Percentiles rank a stretch among this genome's conserved stretches.
phyloP scores from a whole-genome alignment of 2,329 filamentous ascomycete species.

The Parafenestella ontariensis region DNA sequence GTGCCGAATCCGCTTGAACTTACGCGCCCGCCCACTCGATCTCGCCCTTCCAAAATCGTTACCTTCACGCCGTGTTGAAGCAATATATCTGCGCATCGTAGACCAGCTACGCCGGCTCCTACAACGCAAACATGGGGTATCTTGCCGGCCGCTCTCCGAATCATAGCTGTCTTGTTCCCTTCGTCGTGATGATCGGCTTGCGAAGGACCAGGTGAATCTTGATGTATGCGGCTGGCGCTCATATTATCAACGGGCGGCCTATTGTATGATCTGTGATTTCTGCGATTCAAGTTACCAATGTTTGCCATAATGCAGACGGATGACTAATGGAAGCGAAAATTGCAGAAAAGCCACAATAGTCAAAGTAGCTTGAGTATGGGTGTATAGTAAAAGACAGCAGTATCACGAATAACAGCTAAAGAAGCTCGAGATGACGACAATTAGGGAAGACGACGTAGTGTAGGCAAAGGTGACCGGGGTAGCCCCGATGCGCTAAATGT shows the following conservation, averaged over 20 bases:
- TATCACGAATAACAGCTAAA: neutral
- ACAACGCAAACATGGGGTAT: conserved; percentile 69
- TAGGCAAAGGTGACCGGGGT: neutral
- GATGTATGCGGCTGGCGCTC: conserved; percentile 41
- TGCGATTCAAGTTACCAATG: conserved; percentile 34
- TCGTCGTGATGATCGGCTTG: conserved; percentile 28
- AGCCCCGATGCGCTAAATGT: neutral
- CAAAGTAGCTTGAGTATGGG: neutral
- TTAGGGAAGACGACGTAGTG: neutral
- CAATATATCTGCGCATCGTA: conserved; percentile 74
- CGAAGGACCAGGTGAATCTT: conserved; percentile 42
- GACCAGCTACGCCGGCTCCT: conserved; percentile 72
- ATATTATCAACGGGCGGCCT: conserved; percentile 19
- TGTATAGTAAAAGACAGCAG: neutral
- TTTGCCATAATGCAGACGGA: conserved; percentile 22
- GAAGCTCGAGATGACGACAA: neutral
- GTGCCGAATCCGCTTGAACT: conserved; percentile 11
- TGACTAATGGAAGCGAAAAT: neutral
- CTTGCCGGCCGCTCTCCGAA: conserved; percentile 42
- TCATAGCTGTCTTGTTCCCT: conserved; percentile 31
- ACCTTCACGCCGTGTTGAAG: conserved; percentile 70
- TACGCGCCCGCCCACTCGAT: conserved; percentile 72
- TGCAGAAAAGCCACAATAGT: neutral
- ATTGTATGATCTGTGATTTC: conserved; percentile 35
- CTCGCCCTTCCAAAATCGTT: conserved; percentile 72